Base-by-base conservation (phyloP, 2,329 filamentous ascomycete species). In the Sporothrix pallida region DNA sequence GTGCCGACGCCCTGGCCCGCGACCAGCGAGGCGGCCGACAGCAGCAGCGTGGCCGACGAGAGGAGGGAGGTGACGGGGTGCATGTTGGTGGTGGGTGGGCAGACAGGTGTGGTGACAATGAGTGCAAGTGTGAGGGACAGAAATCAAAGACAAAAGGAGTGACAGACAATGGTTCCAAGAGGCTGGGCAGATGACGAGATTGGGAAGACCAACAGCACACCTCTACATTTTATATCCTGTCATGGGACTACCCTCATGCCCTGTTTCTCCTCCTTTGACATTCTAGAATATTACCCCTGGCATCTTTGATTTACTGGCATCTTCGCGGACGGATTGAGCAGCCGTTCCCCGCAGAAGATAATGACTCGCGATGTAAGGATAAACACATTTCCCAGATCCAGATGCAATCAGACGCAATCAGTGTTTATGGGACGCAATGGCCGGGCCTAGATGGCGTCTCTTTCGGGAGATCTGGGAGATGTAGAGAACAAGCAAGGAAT, bases 1-100 rank as follows among this genome's bases (percentile, higher is more conserved):
- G 81, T 86, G 70, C 86, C 86, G 62, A 83, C 83, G 77, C 85
- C 82, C 78, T 89, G 87, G 73, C 82, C 84, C 42, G 10, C n/a
- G 15, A 37, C 69, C 37, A 71, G 13, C 12, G 69, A 62, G 20
- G 69, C 69, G 42, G 69, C 54, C 13, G 56, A 42, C 54, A 71
- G 69, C 62, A 65, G 62, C 62, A 65, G 62, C 62, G 62, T 65
- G n/a, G 52, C 68, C 37, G 68, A 70, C 50, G 50, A 58, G 68
- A 46, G 26, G n/a, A 71, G 37, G 31, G 69, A 60, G 12, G 54
- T 23, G 20, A 62, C 52, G n/a, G 52, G 20, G 23, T 71, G 54
- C 69, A 71, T 71, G 12, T 12, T 48, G 42, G 6, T 1, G 37
- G 62, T 12, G 20, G 54, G 20, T 56, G 54, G 54, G 54, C 20